Evolutionary conservation across 768 basidiomycete genomes (phyloP).

Genomic region (Mrakia gelida): DNA sequence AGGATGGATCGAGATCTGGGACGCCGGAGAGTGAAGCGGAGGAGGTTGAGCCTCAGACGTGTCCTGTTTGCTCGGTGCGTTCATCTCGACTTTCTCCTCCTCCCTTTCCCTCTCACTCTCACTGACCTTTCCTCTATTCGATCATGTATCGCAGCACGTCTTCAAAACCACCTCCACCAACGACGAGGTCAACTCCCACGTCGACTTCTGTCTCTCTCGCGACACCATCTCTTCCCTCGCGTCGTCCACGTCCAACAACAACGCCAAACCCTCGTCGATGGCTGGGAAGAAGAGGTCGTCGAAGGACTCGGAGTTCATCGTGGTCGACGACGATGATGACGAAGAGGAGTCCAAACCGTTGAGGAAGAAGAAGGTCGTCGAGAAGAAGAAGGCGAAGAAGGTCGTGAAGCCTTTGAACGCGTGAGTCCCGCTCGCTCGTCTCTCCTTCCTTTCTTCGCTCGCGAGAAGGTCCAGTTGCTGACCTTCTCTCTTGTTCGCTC

Average conservation of each 20-base stretch:
- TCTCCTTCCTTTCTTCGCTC: not conserved
- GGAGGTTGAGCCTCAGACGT: slow-evolving; percentile 11
- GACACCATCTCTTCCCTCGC: slow-evolving; percentile 61
- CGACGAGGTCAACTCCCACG: slow-evolving; percentile 72
- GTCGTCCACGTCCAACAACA: not conserved
- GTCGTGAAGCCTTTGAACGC: not conserved
- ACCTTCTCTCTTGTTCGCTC: not conserved
- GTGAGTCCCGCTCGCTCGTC: not conserved
- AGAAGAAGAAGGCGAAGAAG: slow-evolving; percentile 1
- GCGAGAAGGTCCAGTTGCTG: not conserved
- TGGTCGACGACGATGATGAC: not conserved
- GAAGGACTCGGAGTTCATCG: not conserved
- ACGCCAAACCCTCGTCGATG: not conserved
- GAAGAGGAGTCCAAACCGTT: not conserved
- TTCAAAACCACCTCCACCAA: slow-evolving; percentile 61
- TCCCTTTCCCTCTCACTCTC: slow-evolving; percentile 26
- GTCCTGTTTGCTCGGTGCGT: slow-evolving; percentile 25
- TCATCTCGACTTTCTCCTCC: not conserved
- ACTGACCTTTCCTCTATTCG: slow-evolving; percentile 41
- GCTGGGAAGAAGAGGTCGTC: not conserved
- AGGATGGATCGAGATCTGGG: not conserved
- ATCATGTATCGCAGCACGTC: slow-evolving; percentile 62
- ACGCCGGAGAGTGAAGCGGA: not conserved
- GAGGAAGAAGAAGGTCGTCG: not conserved
- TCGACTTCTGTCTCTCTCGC: slow-evolving; percentile 82